Percentiles rank a stretch among this genome's conserved stretches.
These are phyloP conservation scores for Candida mesenterica DNA, from an alignment of 1,139 yeast species.

Conservation along the genomic window DNA sequence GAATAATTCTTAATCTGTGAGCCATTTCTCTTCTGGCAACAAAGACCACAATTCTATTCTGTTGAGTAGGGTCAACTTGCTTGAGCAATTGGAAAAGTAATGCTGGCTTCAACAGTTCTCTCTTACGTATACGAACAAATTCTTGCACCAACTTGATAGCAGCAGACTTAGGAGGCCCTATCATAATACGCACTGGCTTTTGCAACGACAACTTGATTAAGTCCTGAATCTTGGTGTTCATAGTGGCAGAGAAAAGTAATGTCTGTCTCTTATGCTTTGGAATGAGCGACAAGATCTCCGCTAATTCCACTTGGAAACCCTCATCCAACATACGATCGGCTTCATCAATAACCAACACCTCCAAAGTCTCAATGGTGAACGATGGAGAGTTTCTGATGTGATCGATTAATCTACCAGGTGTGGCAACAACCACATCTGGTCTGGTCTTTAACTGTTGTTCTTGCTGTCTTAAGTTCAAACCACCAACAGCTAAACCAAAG, in stretches of 20 bases:
- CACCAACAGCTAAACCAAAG: slow-evolving; percentile 97
- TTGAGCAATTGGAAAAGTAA: slow-evolving; percentile 69
- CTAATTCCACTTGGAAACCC: slow-evolving; percentile 93
- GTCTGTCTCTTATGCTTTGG: slow-evolving; percentile 91
- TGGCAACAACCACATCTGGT: slow-evolving; percentile 95
- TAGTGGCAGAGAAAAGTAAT: slow-evolving; percentile 91
- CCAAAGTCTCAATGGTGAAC: slow-evolving; percentile 86
- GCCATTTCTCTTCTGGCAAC: slow-evolving; percentile 90
- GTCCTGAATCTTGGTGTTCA: slow-evolving; percentile 90
- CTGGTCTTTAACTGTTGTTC: slow-evolving; percentile 88
- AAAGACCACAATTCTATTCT: slow-evolving; percentile 79
- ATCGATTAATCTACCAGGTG: slow-evolving; percentile 96
- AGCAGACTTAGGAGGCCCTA: slow-evolving; percentile 93
- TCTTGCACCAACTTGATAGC: slow-evolving; percentile 87
- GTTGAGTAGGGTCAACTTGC: slow-evolving; percentile 58
- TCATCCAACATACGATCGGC: slow-evolving; percentile 99
- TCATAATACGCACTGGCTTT: slow-evolving; percentile 91
- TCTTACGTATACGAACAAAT: slow-evolving; percentile 88
- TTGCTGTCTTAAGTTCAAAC: slow-evolving; percentile 89
- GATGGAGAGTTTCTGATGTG: slow-evolving; percentile 94
- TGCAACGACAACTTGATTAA: slow-evolving; percentile 82
- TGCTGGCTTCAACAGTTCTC: slow-evolving; percentile 82
- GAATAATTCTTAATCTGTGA: slow-evolving; percentile 77
- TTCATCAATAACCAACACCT: slow-evolving; percentile 90
- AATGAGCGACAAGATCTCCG: slow-evolving; percentile 80